These are phyloP conservation scores for Daedaleopsis sinensis DNA, from an alignment of 768 basidiomycete genomes.

Conservation along the genomic window DNA sequence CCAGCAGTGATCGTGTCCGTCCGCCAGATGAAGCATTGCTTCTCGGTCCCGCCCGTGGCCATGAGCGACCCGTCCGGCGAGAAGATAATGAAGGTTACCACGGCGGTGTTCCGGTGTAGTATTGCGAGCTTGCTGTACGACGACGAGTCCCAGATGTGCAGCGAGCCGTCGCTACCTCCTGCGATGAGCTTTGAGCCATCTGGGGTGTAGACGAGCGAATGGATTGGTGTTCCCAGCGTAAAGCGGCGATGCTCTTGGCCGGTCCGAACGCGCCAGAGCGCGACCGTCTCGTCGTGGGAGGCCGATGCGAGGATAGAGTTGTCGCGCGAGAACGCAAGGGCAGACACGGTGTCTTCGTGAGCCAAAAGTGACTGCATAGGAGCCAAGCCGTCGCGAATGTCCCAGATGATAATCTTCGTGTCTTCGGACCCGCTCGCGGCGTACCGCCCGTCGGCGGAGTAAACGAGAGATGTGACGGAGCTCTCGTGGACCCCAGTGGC, in stretches of 20 bases:
- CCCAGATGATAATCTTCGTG: slow-evolving; percentile 17
- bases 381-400: slow-evolving; percentile 5
- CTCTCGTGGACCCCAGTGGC: background rate
- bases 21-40: background rate
- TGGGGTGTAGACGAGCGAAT: slow-evolving; percentile 24
- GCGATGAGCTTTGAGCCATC: slow-evolving; percentile 21
- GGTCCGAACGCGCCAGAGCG: background rate
- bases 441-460: slow-evolving; percentile 38
- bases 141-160: slow-evolving; percentile 13
- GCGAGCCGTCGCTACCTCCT: slow-evolving; percentile 12
- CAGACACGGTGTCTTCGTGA: slow-evolving; percentile 28
- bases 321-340: slow-evolving; percentile 32
- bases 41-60: slow-evolving; percentile 9
- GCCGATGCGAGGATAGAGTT: slow-evolving; percentile 11
- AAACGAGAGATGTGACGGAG: slow-evolving; percentile 37
- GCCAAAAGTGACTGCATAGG: slow-evolving; percentile 24
- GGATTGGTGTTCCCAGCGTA: background rate
- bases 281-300: background rate
- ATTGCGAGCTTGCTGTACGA: background rate
- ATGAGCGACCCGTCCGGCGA: slow-evolving; percentile 17
- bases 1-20: background rate
- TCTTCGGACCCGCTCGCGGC: slow-evolving; percentile 19
- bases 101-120: slow-evolving; percentile 13
- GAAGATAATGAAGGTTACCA: slow-evolving; percentile 36
- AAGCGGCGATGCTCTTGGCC: background rate